Percentiles rank a stretch among this genome's conserved stretches.
These are phyloP conservation scores for Leersia perrieri DNA, from an alignment of 176 grass and related monocot species.

Conservation along the genomic window DNA sequence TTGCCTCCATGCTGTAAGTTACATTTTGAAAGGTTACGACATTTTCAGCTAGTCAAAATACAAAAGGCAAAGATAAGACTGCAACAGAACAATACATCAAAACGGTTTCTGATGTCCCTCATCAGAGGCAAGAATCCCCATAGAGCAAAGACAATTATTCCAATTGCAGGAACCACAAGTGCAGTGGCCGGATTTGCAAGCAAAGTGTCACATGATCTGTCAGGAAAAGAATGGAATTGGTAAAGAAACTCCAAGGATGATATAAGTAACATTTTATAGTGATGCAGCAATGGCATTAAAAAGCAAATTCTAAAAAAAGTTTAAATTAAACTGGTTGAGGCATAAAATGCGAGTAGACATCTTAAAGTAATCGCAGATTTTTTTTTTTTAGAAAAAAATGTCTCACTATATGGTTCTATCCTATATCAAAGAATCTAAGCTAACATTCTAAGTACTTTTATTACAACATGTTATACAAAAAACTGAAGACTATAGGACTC, in stretches of 20 bases:
- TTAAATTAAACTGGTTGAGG: background rate
- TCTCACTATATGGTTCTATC: background rate
- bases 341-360: background rate
- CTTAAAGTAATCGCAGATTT: background rate
- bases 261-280: background rate
- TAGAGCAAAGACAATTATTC: constrained; percentile 77
- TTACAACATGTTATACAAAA: background rate
- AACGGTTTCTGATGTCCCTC: constrained; percentile 66
- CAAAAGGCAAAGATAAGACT: constrained; percentile 14
- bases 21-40: constrained; percentile 35
- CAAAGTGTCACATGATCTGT: constrained; percentile 69
- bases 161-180: constrained; percentile 78
- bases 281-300: constrained; percentile 13
- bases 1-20: constrained; percentile 67
- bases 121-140: constrained; percentile 82
- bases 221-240: constrained; percentile 12
- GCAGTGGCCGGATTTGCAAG: constrained; percentile 56
- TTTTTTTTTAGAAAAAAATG: background rate
- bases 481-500: background rate
- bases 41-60: constrained; percentile 8
- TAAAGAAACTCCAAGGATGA: constrained; percentile 16
- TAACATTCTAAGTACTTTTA: constrained; percentile 6
- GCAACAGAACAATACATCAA: constrained; percentile 61
- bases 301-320: background rate
- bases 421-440: constrained; percentile 15